These are phyloP conservation scores for Rosa chinensis DNA, from an alignment of 306 rosid genomes.

Conservation along the genomic window DNA sequence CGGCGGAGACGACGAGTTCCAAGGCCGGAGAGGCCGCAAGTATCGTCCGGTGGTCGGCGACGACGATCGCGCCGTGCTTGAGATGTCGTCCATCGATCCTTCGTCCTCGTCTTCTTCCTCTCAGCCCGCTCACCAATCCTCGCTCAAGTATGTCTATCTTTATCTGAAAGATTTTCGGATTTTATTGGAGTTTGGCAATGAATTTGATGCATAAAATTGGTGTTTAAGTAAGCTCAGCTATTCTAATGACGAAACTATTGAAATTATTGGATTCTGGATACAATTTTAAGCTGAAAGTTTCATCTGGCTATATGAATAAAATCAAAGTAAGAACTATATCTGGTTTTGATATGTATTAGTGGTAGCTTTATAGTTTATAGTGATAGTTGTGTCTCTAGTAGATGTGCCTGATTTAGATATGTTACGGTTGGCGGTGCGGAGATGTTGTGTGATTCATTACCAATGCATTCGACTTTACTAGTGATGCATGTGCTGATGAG, in stretches of 20 bases:
- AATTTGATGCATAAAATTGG: not conserved
- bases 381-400: not conserved
- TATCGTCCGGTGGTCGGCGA: conserved; percentile 85
- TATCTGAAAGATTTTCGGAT: not conserved
- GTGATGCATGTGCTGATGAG: not conserved
- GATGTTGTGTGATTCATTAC: not conserved
- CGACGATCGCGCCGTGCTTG: conserved; percentile 93
- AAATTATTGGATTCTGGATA: not conserved
- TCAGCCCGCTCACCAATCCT: conserved; percentile 38
- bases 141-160: conserved; percentile 53
- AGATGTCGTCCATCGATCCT: conserved; percentile 93
- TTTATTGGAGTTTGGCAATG: not conserved
- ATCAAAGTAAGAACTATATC: not conserved
- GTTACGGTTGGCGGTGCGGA: not conserved
- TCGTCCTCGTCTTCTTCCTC: conserved; percentile 63
- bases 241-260: not conserved
- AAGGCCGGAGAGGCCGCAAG: conserved; percentile 59
- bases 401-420: not conserved
- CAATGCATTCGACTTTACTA: not conserved
- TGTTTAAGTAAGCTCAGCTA: not conserved
- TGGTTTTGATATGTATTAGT: not conserved
- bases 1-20: conserved; percentile 67
- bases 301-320: not conserved
- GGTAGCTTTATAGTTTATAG: not conserved
- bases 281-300: not conserved